Evolutionary conservation across 306 rosid genomes (phyloP).

Genomic region (Biancaea sappan): DNA sequence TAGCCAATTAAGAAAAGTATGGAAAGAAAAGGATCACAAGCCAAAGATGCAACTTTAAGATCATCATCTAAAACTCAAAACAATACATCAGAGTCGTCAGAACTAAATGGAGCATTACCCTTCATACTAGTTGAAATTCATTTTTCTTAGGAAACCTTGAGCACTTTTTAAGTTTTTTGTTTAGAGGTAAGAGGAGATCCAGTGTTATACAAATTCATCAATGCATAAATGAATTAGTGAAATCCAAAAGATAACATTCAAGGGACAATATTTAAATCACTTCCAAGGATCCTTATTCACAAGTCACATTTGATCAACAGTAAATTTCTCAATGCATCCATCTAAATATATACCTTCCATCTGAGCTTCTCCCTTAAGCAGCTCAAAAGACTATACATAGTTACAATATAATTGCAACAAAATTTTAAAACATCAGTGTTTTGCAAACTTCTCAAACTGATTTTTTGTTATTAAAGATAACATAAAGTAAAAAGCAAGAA

Average conservation of each 20-base stretch:
- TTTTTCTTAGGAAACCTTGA: not conserved
- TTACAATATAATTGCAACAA: not conserved
- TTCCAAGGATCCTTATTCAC: not conserved
- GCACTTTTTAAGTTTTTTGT: not conserved
- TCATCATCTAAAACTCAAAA: slow-evolving; percentile 1
- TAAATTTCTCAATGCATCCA: slow-evolving; percentile 23
- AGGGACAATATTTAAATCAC: not conserved
- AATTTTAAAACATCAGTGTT: not conserved
- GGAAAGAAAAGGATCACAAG: not conserved
- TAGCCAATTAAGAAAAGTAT: not conserved
- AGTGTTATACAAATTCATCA: not conserved
- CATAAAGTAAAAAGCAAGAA: not conserved
- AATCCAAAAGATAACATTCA: not conserved
- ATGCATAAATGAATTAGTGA: not conserved
- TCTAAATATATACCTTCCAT: not conserved
- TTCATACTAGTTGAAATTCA: not conserved
- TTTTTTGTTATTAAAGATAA: not conserved
- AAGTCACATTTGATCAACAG: slow-evolving; percentile 15
- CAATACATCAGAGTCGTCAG: not conserved
- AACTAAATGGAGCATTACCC: slow-evolving; percentile 6
- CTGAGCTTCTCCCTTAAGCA: not conserved
- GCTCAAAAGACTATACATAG: not conserved
- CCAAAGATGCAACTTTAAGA: not conserved
- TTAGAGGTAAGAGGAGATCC: not conserved
- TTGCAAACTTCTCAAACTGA: not conserved